phyloP scores from a whole-genome alignment of 208 protist species.

The Tritrichomonas musculus region DNA sequence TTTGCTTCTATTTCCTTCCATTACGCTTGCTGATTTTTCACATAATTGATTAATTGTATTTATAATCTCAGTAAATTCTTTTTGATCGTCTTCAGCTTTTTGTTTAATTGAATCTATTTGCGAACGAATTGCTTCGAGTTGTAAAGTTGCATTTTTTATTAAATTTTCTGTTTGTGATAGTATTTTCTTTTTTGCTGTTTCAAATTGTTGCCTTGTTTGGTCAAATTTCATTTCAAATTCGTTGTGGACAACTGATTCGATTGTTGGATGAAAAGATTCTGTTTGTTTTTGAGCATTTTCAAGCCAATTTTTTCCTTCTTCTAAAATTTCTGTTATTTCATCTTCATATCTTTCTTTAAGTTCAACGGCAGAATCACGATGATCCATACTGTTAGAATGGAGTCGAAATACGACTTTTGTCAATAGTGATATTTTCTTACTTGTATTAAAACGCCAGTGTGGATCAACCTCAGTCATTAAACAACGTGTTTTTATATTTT shows the following conservation, averaged over 20 bases:
- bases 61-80: background rate
- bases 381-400: background rate
- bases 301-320: background rate
- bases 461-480: conserved; percentile 31
- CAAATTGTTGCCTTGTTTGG: background rate
- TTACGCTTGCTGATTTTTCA: background rate
- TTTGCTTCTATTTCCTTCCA: background rate
- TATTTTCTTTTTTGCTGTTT: background rate
- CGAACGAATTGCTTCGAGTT: background rate
- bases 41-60: background rate
- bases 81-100: too few relatives aligned
- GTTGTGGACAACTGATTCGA: background rate
- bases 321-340: background rate
- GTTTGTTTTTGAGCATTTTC: background rate
- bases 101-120: background rate
- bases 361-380: background rate
- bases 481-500: too few relatives aligned
- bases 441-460: background rate
- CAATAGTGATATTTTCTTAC: background rate
- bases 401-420: conserved; percentile 15
- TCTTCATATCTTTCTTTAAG: background rate
- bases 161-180: background rate
- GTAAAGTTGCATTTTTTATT: background rate
- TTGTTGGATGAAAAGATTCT: background rate
- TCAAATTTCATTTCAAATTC: conserved; percentile 33